Evolutionary conservation across 2,329 filamentous ascomycete genomes (phyloP), one percentile per base, ranked within the genome.

Genomic region (Pseudogymnoascus sp.): DNA sequence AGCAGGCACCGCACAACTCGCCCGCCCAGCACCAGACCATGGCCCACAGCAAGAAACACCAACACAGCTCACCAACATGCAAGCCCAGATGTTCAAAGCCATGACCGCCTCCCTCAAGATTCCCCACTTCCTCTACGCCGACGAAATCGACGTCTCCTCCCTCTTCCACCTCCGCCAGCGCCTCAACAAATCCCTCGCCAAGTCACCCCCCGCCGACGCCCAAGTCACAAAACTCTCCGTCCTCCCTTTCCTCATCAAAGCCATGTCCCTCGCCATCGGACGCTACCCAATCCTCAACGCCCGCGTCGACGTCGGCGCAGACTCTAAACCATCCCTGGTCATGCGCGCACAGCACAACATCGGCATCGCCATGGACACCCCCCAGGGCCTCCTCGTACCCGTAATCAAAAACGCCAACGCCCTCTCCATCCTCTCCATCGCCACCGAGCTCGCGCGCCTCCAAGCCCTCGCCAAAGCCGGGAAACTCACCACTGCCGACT

Each of bases 181-280:
- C 59, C 83, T 97, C 64, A 96, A 96, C 77, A 81, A 78, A 68
- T 79, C 81, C n/a, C 79, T 88, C 11, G 71, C 71, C 39, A 71
- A 71, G 65, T 73, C 67, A 65, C 67, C 73, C 54, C 69, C 72
- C 29, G 66, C 73, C 51, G 71, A 72, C 31, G 68, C 66, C 5
- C 74, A 75, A 5, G 75, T 85, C 11, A 77, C 80, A 68, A 92
- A 93, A 76, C 80, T 97, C 64, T 96, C 93, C 1, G 95, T 91
- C 75, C 85, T 99, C 7, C 91, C 95, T 3, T 97, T 99, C 79
- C 88, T 97, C 73, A 86, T 99, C 78, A 99, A 99, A 78, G 93
- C 95, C 29, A 86, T 97, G 57, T 97, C 93, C 18, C 79, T 96
- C 67, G 86, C 93, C 1, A 81, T 99, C 2, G 82, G 88, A 71